Evolutionary conservation across 164 flowering plant species (phyloP).

Genomic region (Aristolochia contorta): DNA sequence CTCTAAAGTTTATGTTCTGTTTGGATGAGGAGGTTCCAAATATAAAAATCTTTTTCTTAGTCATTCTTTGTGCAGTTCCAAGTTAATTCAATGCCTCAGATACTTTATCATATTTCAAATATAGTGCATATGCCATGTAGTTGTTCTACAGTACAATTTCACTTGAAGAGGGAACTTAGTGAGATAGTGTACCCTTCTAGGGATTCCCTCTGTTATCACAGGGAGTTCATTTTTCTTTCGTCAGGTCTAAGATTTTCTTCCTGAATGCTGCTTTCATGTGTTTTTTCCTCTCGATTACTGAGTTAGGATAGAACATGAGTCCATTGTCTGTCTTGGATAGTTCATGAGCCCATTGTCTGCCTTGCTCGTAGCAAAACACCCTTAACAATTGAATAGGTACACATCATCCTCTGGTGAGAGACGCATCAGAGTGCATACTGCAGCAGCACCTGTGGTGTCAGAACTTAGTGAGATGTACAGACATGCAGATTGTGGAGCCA

Average conservation of each 20-base stretch:
- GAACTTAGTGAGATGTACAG: conserved; percentile 97
- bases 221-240: background rate
- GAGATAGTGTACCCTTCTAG: no score
- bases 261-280: no score
- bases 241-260: no score
- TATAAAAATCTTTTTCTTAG: no score
- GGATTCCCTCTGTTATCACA: background rate
- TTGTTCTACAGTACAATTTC: no score
- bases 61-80: no score
- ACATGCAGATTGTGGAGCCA: conserved; percentile 84
- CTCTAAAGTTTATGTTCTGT: no score
- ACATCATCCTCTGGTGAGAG: conserved; percentile 98
- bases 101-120: no score
- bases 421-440: conserved; percentile 97
- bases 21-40: no score
- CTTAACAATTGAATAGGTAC: conserved; percentile 62
- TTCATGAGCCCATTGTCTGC: background rate
- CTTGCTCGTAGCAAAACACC: conserved; percentile 6
- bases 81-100: no score
- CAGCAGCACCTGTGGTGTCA: conserved; percentile 84
- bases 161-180: no score
- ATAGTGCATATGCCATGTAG: no score
- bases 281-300: background rate
- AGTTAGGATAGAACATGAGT: background rate
- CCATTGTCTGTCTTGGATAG: background rate